Conservation (phyloP, 169 alveolate species). For the Plasmodium gaboni region DNA sequence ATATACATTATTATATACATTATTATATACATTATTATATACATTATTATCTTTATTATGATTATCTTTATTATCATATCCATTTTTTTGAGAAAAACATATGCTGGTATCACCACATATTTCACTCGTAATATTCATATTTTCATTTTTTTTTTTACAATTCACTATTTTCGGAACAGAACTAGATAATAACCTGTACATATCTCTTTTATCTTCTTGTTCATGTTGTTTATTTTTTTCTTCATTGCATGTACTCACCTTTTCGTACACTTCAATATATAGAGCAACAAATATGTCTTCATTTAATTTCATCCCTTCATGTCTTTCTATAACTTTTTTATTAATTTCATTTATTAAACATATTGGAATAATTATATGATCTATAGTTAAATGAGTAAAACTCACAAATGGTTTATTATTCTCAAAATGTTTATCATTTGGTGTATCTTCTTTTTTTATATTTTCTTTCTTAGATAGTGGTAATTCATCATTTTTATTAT, state of each 20-base stretch:
- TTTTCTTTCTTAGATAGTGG: neutral
- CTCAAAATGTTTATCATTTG: neutral
- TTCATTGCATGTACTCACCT: neutral
- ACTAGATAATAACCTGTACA: slow-evolving; percentile 16
- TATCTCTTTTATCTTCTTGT: neutral
- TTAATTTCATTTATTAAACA: neutral
- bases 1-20: too few relatives aligned
- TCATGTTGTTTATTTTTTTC: neutral
- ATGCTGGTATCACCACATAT: too few relatives aligned
- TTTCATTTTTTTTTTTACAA: neutral
- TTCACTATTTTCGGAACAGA: slow-evolving; percentile 45
- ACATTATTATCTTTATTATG: neutral
- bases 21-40: neutral
- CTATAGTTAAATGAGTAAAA: slow-evolving; percentile 1
- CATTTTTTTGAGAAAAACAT: too few relatives aligned
- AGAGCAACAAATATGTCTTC: slow-evolving; percentile 49
- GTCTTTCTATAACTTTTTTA: neutral
- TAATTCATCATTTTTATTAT: neutral
- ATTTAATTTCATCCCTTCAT: neutral
- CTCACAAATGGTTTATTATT: neutral
- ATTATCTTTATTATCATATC: neutral
- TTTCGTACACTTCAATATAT: slow-evolving; percentile 46
- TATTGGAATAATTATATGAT: slow-evolving; percentile 12
- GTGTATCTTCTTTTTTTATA: slow-evolving; percentile 1
- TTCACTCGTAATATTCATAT: too few relatives aligned